phyloP scores from a whole-genome alignment of 495 filamentous ascomycete species.

The Zalerion maritima region DNA sequence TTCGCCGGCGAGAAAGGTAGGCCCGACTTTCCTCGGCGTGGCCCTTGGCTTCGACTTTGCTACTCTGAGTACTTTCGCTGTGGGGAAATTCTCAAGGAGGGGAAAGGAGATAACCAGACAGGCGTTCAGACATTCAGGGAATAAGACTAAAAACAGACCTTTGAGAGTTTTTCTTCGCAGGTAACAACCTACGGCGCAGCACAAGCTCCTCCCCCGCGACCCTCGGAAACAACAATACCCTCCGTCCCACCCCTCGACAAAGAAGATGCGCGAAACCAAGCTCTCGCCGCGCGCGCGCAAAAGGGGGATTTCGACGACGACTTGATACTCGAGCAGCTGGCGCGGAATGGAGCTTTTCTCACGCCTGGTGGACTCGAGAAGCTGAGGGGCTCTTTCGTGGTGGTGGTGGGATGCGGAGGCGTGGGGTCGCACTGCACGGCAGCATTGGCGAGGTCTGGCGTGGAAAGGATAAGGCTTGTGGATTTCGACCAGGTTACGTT shows the following conservation, averaged over 20 bases:
- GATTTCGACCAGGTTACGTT: constrained; percentile 98
- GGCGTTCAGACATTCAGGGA: background rate
- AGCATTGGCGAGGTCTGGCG: constrained; percentile 78
- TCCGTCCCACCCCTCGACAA: constrained; percentile 37
- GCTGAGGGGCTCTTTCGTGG: constrained; percentile 67
- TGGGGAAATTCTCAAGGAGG: constrained; percentile 7
- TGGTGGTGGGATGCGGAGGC: constrained; percentile 86
- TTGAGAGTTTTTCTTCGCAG: constrained; percentile 56
- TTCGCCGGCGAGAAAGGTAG: constrained; percentile 18
- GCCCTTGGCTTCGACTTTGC: background rate
- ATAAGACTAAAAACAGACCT: constrained; percentile 43
- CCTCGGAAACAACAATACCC: too few relatives aligned
- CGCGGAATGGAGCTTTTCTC: constrained; percentile 87
- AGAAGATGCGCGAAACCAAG: constrained; percentile 64
- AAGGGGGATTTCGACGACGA: constrained; percentile 89
- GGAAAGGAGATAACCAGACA: background rate
- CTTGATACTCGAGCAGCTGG: constrained; percentile 88
- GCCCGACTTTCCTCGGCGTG: background rate
- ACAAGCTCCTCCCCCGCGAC: too few relatives aligned
- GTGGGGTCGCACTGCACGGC: constrained; percentile 86
- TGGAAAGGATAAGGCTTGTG: constrained; percentile 72
- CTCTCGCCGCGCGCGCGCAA: constrained; percentile 66
- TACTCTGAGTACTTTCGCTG: background rate
- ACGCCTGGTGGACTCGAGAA: constrained; percentile 62
- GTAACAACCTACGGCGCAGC: too few relatives aligned